phyloP scores from a whole-genome alignment of 768 basidiomycete species.

The Hericium erinaceus region DNA sequence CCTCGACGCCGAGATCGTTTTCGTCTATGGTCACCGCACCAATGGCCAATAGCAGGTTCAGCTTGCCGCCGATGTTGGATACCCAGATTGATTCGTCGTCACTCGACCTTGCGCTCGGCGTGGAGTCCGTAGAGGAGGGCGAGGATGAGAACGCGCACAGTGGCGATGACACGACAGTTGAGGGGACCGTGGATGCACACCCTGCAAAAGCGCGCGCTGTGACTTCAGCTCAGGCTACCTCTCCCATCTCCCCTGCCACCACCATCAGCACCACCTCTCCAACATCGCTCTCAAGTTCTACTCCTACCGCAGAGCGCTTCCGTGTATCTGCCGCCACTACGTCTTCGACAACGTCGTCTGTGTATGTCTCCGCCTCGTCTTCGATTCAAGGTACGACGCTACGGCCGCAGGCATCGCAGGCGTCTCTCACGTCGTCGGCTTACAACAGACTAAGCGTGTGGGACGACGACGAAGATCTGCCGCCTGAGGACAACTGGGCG shows the following conservation, averaged over 20 bases:
- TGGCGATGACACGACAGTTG: not conserved
- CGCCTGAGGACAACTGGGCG: slow-evolving; percentile 57
- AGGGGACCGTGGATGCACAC: not conserved
- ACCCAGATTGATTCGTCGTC: slow-evolving; percentile 53
- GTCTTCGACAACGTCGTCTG: slow-evolving; percentile 3
- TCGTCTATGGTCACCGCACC: slow-evolving; percentile 50
- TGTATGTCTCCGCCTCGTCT: slow-evolving; percentile 1
- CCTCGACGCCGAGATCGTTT: slow-evolving; percentile 25
- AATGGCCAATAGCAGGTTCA: slow-evolving; percentile 31
- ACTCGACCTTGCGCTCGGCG: slow-evolving; percentile 28
- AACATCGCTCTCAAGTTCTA: not conserved
- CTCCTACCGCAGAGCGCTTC: not conserved
- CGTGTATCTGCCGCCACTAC: not conserved
- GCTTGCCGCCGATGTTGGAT: slow-evolving; percentile 49
- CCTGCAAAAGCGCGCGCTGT: not conserved
- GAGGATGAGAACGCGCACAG: not conserved
- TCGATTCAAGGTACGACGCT: slow-evolving; percentile 2
- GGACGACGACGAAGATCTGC: slow-evolving; percentile 21
- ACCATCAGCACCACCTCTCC: not conserved
- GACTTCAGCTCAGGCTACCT: too few species aligned
- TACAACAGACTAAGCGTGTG: slow-evolving; percentile 30
- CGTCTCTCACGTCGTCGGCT: slow-evolving; percentile 34
- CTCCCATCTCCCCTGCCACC: not conserved
- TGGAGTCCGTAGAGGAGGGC: slow-evolving; percentile 13
- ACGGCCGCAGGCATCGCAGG: slow-evolving; percentile 15